Conservation (phyloP, 148 eudicot genomes). For the Chenopodium formosanum region DNA sequence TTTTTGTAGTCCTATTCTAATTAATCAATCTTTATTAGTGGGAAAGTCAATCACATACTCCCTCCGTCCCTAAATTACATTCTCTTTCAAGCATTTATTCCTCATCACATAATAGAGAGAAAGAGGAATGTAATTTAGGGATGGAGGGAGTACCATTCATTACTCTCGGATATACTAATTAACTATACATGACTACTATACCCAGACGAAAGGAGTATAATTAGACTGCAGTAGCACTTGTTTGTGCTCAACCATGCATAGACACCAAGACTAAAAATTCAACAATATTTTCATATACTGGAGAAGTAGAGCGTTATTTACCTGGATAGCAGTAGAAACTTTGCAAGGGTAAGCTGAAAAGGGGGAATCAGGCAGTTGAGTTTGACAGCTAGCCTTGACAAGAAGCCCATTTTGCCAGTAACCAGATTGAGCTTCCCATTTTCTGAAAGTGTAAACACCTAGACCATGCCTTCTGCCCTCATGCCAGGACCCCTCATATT, state of each 20-base stretch:
- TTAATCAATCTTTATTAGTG: too few relatives aligned
- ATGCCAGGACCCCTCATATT: constrained; percentile 47
- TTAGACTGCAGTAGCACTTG: not conserved
- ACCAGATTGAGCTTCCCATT: constrained; percentile 35
- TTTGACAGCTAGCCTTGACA: constrained; percentile 11
- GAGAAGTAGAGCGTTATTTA: not conserved
- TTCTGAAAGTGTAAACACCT: constrained; percentile 37
- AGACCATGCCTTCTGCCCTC: constrained; percentile 39
- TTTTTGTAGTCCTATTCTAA: not conserved
- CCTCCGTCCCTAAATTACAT: too few relatives aligned
- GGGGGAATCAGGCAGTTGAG: constrained; percentile 15
- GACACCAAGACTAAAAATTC: not conserved
- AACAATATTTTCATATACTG: not conserved
- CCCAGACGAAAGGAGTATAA: not conserved
- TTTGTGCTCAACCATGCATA: not conserved
- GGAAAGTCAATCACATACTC: not conserved
- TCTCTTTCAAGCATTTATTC: too few relatives aligned
- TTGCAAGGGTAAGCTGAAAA: constrained; percentile 10
- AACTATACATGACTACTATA: not conserved
- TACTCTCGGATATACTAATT: not conserved
- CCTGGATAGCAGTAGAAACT: constrained; percentile 28
- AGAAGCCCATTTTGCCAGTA: constrained; percentile 40
- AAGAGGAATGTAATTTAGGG: too few relatives aligned
- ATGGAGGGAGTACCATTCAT: too few relatives aligned
- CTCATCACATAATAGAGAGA: too few relatives aligned